Conservation (phyloP, 2,329 filamentous ascomycete genomes). For the Diaporthe sp. region DNA sequence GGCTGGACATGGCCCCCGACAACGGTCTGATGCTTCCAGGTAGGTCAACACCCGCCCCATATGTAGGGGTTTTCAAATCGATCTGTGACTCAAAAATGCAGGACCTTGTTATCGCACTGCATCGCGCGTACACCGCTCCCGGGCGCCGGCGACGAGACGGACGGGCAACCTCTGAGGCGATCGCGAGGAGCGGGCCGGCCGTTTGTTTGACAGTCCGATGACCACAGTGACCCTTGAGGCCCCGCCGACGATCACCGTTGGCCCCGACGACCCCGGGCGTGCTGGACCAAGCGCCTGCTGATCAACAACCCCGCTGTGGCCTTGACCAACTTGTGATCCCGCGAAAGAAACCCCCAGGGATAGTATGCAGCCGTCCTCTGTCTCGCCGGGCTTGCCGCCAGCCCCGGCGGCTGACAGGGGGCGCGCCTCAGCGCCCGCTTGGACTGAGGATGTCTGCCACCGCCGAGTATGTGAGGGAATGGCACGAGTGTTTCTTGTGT, state of each 20-base stretch:
- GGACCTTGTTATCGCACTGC: not conserved
- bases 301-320: slow-evolving; percentile 10
- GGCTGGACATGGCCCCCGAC: not conserved
- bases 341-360: not conserved
- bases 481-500: not conserved
- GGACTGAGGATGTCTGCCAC: not conserved
- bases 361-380: not conserved
- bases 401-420: not conserved
- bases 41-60: too few species aligned
- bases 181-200: slow-evolving; percentile 3
- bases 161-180: slow-evolving; percentile 4
- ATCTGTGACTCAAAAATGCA: not conserved
- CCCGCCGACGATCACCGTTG: slow-evolving; percentile 10
- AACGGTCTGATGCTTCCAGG: not conserved
- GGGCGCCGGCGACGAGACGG: not conserved
- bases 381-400: slow-evolving; percentile 19
- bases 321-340: slow-evolving; percentile 24
- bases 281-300: slow-evolving; percentile 5
- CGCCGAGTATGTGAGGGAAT: too few species aligned
- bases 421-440: not conserved
- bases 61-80: too few species aligned
- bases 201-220: not conserved
- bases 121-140: not conserved
- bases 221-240: not conserved
- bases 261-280: slow-evolving; percentile 10